Percentiles rank a stretch among this genome's conserved stretches.
Conservation (phyloP, 257 asterid genomes). For the Primulina tabacum region DNA sequence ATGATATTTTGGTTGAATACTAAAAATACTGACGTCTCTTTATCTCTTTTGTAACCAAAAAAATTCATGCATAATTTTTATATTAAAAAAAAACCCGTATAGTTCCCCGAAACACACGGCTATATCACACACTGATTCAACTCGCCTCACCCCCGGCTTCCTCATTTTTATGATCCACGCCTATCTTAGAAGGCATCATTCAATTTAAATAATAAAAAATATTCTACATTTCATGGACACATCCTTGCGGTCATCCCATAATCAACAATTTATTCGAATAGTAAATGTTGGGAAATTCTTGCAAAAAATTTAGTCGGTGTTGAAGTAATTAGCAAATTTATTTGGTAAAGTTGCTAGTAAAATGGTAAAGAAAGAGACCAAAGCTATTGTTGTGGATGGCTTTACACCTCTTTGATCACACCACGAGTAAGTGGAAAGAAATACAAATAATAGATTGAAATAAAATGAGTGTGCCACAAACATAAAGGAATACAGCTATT, state of each 20-base stretch:
- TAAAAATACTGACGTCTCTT: too few species aligned
- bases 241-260: background rate
- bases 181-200: too few species aligned
- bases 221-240: background rate
- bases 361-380: background rate
- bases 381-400: background rate
- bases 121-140: too few species aligned
- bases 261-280: background rate
- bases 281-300: background rate
- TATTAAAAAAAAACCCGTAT: too few species aligned
- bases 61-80: too few species aligned
- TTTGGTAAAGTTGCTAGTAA: background rate
- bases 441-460: background rate
- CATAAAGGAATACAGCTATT: background rate
- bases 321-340: background rate
- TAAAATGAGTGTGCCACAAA: background rate
- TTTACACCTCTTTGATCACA: background rate
- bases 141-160: too few species aligned
- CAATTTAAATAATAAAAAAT: too few species aligned
- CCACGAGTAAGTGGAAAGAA: background rate
- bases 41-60: too few species aligned
- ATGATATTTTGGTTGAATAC: too few species aligned
- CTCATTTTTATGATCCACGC: too few species aligned
- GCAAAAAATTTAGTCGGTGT: background rate
- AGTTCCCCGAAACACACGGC: too few species aligned